Percentiles rank a stretch among this genome's conserved stretches.
phyloP scores from a whole-genome alignment of 352 stramenopile species.

The Pelagophyceae sp. region DNA sequence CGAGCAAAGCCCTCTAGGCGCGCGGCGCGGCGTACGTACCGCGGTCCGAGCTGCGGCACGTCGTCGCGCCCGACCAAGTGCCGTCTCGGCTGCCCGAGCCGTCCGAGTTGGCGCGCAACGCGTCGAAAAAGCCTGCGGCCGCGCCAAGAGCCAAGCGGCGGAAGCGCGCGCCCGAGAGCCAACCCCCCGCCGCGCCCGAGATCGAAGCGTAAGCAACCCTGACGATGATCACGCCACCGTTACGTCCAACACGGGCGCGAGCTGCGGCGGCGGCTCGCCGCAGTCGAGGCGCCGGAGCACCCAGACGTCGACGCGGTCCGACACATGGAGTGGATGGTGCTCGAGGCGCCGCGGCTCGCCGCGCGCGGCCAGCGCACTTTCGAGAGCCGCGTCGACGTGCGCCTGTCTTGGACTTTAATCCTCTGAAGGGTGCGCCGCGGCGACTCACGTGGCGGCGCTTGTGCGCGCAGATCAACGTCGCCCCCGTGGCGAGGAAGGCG shows the following conservation, averaged over 20 bases:
- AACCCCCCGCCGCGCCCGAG: too few species aligned
- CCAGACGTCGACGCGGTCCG: slow-evolving; percentile 1
- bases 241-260: too few species aligned
- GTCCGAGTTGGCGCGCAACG: too few species aligned
- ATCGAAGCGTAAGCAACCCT: too few species aligned
- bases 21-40: slow-evolving; percentile 8
- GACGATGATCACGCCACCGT: too few species aligned
- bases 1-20: too few species aligned
- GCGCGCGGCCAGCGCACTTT: not conserved
- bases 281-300: not conserved
- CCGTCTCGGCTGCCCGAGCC: too few species aligned
- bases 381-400: not conserved
- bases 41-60: not conserved
- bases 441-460: not conserved
- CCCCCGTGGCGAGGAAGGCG: not conserved
- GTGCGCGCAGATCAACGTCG: not conserved
- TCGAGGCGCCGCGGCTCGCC: not conserved
- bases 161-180: too few species aligned
- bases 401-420: not conserved
- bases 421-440: not conserved
- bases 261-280: too few species aligned
- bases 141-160: too few species aligned
- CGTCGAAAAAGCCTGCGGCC: slow-evolving; percentile 7
- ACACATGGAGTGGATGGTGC: not conserved
- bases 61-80: not conserved